Evolutionary conservation across 768 basidiomycete species (phyloP), one percentile per base, ranked within the genome.

Genomic region (Dendrothele bispora): DNA sequence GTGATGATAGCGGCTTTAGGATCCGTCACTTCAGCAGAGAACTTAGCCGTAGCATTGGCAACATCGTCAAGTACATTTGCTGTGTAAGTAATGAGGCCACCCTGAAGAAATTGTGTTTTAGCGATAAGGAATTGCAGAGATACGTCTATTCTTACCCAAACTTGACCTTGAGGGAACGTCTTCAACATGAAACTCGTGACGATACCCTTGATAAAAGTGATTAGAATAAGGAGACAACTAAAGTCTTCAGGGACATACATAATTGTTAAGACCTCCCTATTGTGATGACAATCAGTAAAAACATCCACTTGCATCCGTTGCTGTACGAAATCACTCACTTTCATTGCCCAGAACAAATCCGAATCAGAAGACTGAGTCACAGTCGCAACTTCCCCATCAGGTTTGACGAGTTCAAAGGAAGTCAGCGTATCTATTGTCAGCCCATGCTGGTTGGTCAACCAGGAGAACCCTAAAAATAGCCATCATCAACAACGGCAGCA

Each of bases 221-320:
- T 46, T 43, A 27, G 25, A 36, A 27, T 7, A 41, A 22, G 20
- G 18, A 43, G 22, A 49, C 5, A 48, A 46, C 57, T 5, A 49
- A n/a, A n/a, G n/a, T n/a, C n/a, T n/a, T n/a, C n/a, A n/a, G 8
- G 1, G 2, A 46, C 62, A 7, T 36, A 74, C 74, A 49, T 82
- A 84, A 51, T 86, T 86, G 52, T 86, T 84, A 53, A 71, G 59
- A 8, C 83, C 83, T 26, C 84, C 84, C 79, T 83, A 44, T 14
- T 38, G 18, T 25, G 32, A 7, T n/a, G 51, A 2, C 17, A n/a
- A 24, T 22, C 29, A 28, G 5, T n/a, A 32, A 20, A 24, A 39
- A 20, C 7, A 11, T 20, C 20, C 15, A 17, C 39, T 17, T n/a
- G 21, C 10, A 22, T 17, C 8, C 15, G 11, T 20, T 18, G n/a